phyloP scores from a whole-genome alignment of 768 basidiomycete genomes.

The Cystobasidium ongulense region DNA sequence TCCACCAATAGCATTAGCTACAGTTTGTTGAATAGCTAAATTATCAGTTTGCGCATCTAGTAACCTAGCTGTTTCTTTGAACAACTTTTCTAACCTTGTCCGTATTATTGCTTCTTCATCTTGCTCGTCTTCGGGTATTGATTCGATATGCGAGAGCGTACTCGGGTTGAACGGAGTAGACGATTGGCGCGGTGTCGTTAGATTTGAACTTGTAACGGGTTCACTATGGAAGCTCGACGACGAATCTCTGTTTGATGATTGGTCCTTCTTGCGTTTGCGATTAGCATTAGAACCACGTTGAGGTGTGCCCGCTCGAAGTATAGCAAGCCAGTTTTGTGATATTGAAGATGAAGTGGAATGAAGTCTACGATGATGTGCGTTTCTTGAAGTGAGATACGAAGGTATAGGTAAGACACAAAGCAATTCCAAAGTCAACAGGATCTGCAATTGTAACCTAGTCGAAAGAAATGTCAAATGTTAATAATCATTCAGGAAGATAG shows the following conservation, averaged over 20 bases:
- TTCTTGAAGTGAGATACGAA: background rate
- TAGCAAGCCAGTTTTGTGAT: background rate
- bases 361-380: background rate
- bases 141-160: background rate
- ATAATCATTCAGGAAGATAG: background rate
- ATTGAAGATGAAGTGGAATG: background rate
- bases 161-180: background rate
- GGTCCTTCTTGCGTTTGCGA: conserved; percentile 16
- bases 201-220: background rate
- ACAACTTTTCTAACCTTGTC: background rate
- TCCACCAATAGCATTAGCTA: background rate
- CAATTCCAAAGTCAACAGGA: background rate
- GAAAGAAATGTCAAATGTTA: background rate
- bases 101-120: background rate
- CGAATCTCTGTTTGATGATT: too few species aligned
- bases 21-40: conserved; percentile 18
- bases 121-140: background rate
- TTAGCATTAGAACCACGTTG: background rate
- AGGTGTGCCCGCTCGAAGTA: background rate
- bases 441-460: conserved; percentile 13
- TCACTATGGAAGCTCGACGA: too few species aligned
- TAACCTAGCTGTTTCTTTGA: conserved; percentile 2
- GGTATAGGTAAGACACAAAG: conserved; percentile 6
- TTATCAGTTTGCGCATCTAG: conserved; percentile 13
- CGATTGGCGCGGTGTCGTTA: background rate